Evolutionary conservation across 176 grass and related monocot genomes (phyloP).

Genomic region (Microstegium vimineum): DNA sequence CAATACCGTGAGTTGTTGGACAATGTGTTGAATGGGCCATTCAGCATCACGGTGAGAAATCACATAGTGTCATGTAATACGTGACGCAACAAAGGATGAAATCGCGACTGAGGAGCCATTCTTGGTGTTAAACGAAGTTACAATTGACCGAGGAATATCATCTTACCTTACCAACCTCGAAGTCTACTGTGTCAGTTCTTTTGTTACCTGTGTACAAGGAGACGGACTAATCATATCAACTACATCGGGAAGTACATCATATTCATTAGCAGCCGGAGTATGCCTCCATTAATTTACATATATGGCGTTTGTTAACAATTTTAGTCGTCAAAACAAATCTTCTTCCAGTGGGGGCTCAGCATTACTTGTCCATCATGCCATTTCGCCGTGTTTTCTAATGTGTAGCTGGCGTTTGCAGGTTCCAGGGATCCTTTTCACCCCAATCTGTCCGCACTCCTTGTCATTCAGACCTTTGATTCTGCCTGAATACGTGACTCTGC

Average conservation of each 20-base stretch:
- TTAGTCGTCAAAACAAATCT: too few relatives aligned
- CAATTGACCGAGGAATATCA: constrained; percentile 91
- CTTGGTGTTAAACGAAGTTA: constrained; percentile 84
- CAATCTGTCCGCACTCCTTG: constrained; percentile 90
- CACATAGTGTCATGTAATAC: constrained; percentile 90
- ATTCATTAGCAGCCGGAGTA: constrained; percentile 86
- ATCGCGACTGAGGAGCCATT: constrained; percentile 74
- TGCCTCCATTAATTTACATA: background rate
- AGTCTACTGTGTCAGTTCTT: constrained; percentile 89
- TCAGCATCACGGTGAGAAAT: constrained; percentile 86
- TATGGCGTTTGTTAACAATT: background rate
- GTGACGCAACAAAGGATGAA: constrained; percentile 84
- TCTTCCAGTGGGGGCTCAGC: too few relatives aligned
- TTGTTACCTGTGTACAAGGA: constrained; percentile 94
- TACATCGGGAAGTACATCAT: constrained; percentile 92
- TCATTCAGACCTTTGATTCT: constrained; percentile 89
- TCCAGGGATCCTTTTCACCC: constrained; percentile 93
- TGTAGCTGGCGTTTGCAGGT: constrained; percentile 47
- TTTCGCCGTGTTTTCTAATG: background rate
- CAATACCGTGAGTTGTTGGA: constrained; percentile 69
- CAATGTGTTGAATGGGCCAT: constrained; percentile 68
- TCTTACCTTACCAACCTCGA: constrained; percentile 95
- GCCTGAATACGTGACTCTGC: constrained; percentile 82
- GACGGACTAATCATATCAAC: constrained; percentile 92
- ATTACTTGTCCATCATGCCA: background rate